Conservation (phyloP, 345 rosid species). For the Heritiera fomes region DNA sequence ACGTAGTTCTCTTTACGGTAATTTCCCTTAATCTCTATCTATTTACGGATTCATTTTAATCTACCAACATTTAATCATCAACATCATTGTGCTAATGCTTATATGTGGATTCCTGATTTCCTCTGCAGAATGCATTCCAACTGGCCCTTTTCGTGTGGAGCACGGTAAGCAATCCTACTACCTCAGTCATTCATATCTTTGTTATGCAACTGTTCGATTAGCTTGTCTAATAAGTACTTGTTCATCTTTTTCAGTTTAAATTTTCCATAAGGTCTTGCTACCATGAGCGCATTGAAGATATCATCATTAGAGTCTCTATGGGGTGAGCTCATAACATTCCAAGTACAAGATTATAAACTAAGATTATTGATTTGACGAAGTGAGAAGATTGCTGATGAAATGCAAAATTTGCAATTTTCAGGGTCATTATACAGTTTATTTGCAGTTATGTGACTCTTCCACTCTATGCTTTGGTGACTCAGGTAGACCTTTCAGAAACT, state of each 20-base stretch:
- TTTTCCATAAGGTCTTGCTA: constrained; percentile 54
- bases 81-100: neutral
- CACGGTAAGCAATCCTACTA: constrained; percentile 43
- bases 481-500: constrained; percentile 40
- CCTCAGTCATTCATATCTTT: neutral
- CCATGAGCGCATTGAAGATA: constrained; percentile 47
- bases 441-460: constrained; percentile 97
- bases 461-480: constrained; percentile 90
- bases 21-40: neutral
- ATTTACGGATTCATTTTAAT: neutral
- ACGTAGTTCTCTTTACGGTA: constrained; percentile 91
- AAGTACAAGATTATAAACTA: neutral
- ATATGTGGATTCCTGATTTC: constrained; percentile 10
- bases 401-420: constrained; percentile 30
- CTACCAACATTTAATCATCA: neutral
- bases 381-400: constrained; percentile 7
- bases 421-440: constrained; percentile 71
- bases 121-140: constrained; percentile 84
- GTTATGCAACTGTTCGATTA: constrained; percentile 4
- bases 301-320: constrained; percentile 68
- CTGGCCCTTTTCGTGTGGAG: constrained; percentile 85
- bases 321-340: constrained; percentile 53
- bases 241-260: constrained; percentile 52
- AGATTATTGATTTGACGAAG: too few relatives aligned
- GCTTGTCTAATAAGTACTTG: neutral